phyloP scores from a whole-genome alignment of 208 protist species.

The Crithidia mellificae region DNA sequence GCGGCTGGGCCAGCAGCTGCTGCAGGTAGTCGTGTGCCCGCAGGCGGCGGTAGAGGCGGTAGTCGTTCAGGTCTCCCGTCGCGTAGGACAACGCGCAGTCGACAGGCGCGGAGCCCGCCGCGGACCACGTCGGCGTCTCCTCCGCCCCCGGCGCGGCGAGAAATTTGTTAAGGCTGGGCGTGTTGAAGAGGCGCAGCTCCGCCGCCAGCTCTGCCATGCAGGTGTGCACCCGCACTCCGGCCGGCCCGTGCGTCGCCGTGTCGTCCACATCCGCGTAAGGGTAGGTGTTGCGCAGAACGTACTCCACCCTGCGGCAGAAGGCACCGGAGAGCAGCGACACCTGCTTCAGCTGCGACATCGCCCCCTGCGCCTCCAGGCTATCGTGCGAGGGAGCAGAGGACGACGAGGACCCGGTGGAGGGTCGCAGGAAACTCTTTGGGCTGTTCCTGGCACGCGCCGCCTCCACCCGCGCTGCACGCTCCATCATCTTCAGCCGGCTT shows the following conservation, averaged over 20 bases:
- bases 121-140: slow-evolving; percentile 4
- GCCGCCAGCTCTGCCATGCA: slow-evolving; percentile 32
- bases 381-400: slow-evolving; percentile 6
- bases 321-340: slow-evolving; percentile 43
- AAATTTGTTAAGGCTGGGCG: slow-evolving; percentile 18
- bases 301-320: slow-evolving; percentile 43
- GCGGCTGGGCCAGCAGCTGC: slow-evolving; percentile 34
- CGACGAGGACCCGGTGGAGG: background rate
- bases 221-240: slow-evolving; percentile 14
- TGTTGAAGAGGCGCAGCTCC: slow-evolving; percentile 25
- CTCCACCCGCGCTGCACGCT: slow-evolving; percentile 16
- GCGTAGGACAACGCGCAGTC: slow-evolving; percentile 46
- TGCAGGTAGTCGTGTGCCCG: slow-evolving; percentile 40
- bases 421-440: background rate
- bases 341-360: slow-evolving; percentile 31
- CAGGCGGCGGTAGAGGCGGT: slow-evolving; percentile 34
- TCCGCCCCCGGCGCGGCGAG: background rate
- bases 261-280: slow-evolving; percentile 33
- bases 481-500: slow-evolving; percentile 14
- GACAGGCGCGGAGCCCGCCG: slow-evolving; percentile 15
- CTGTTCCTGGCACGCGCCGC: slow-evolving; percentile 5
- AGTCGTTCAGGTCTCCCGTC: slow-evolving; percentile 51
- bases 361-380: slow-evolving; percentile 11
- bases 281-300: slow-evolving; percentile 35
- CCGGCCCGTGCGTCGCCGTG: slow-evolving; percentile 8